Conservation (phyloP, 2,329 filamentous ascomycete genomes). For the Diaporthe citri region DNA sequence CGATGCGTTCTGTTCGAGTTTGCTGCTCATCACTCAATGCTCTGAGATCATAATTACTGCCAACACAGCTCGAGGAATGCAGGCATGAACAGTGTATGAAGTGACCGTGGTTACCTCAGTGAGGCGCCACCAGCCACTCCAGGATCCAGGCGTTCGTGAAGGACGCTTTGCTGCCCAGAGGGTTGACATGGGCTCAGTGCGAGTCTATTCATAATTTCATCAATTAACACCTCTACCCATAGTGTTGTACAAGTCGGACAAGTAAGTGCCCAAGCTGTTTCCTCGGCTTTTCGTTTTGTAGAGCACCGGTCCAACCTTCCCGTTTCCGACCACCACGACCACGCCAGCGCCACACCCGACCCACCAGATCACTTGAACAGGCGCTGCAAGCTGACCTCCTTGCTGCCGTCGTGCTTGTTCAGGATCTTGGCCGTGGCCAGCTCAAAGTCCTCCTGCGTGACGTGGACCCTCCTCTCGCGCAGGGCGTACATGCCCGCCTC, state of each 20-base stretch:
- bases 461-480: constrained; percentile 94
- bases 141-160: neutral
- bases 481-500: constrained; percentile 99
- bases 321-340: neutral
- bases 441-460: constrained; percentile 99
- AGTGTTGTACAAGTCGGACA: constrained; percentile 36
- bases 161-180: neutral
- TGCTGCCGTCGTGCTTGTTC: constrained; percentile 96
- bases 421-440: constrained; percentile 98
- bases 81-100: too few relatives aligned
- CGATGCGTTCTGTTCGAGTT: too few relatives aligned
- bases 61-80: too few relatives aligned
- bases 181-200: neutral
- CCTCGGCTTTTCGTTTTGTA: neutral
- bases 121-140: neutral
- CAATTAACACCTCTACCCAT: constrained; percentile 36
- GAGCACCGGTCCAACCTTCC: neutral
- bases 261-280: neutral
- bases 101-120: neutral
- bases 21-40: too few relatives aligned
- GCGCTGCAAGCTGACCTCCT: constrained; percentile 73
- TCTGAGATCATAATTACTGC: too few relatives aligned
- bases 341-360: neutral
- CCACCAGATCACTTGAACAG: constrained; percentile 37
- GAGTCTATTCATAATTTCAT: constrained; percentile 39